Conservation (phyloP, 148 eudicot species). For the Silene uniflora region DNA sequence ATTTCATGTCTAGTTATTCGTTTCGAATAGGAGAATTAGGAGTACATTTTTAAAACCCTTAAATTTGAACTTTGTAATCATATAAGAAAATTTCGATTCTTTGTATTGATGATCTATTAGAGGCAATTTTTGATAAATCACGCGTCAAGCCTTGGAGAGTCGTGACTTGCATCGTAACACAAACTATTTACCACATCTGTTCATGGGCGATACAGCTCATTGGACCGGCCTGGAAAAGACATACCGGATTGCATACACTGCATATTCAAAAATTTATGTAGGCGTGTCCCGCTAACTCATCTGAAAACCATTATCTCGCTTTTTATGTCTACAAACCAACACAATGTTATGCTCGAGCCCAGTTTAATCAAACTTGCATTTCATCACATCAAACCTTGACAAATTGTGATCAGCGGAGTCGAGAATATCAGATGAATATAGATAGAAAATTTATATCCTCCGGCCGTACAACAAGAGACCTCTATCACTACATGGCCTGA, state of each 20-base stretch:
- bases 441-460: not conserved
- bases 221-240: no score
- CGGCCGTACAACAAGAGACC: conserved; percentile 11
- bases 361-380: not conserved
- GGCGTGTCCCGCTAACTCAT: no score
- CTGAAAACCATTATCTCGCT: no score
- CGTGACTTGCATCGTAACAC: no score
- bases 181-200: no score
- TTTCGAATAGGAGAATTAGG: conserved; percentile 37
- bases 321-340: no score
- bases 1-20: conserved; percentile 62
- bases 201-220: no score
- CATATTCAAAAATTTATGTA: no score
- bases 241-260: no score
- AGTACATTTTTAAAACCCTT: not conserved
- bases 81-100: not conserved
- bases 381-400: not conserved
- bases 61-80: not conserved
- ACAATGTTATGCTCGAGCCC: no score
- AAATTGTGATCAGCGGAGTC: not conserved
- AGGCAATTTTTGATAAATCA: not conserved
- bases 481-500: not conserved
- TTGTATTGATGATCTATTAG: not conserved
- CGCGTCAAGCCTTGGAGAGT: not conserved
- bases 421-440: conserved; percentile 1